Conservation (phyloP, 2,329 filamentous ascomycete species). For the Aureobasidium melanogenum region DNA sequence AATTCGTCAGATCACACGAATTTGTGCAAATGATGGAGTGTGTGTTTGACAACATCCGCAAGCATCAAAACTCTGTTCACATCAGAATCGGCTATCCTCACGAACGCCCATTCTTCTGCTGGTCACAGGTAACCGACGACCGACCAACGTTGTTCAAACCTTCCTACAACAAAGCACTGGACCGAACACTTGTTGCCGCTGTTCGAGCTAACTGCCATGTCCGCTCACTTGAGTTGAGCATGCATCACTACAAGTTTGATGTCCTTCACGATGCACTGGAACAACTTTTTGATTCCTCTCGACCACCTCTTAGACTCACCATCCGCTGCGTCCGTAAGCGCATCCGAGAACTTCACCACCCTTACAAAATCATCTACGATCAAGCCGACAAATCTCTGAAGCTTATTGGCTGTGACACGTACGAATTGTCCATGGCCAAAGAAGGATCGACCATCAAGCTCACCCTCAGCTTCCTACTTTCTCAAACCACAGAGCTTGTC, state of each 20-base stretch:
- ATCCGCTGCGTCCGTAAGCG: background rate
- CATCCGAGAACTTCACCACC: background rate
- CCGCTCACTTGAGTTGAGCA: background rate
- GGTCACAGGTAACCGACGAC: no score
- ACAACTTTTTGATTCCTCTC: background rate
- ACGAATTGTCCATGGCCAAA: background rate
- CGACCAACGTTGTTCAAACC: no score
- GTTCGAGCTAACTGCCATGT: background rate
- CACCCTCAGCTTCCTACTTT: background rate
- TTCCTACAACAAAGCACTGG: background rate
- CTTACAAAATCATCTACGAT: background rate
- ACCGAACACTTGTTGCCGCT: background rate
- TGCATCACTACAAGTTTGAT: background rate
- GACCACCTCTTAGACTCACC: background rate
- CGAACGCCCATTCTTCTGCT: no score
- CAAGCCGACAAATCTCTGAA: background rate
- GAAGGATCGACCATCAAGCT: background rate
- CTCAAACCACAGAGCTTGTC: background rate
- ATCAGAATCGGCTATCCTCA: background rate
- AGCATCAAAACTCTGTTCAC: background rate
- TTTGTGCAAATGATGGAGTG: background rate
- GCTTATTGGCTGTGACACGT: background rate
- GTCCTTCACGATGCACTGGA: background rate
- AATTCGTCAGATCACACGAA: background rate
- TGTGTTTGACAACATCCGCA: background rate